Evolutionary conservation across 2,329 filamentous ascomycete species (phyloP).

Genomic region (Ophiosphaerella herpotricha): DNA sequence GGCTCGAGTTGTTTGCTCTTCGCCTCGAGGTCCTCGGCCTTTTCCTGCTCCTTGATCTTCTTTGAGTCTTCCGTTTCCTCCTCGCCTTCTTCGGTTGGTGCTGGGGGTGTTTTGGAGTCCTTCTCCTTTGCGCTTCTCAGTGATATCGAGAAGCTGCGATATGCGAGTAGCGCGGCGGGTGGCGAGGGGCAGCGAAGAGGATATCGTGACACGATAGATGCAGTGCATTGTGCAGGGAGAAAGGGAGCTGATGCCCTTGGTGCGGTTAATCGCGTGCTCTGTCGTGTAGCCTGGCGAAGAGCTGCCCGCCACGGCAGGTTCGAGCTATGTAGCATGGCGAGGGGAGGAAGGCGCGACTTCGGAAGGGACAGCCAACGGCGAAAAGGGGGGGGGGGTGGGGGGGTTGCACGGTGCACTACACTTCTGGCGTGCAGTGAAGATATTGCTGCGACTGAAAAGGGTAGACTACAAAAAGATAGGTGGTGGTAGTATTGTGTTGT

Average conservation of each 20-base stretch:
- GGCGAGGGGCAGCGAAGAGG: slow-evolving; percentile 32
- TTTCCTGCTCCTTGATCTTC: slow-evolving; percentile 49
- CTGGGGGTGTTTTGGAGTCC: slow-evolving; percentile 53
- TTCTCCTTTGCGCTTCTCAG: slow-evolving; percentile 61
- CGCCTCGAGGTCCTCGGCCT: slow-evolving; percentile 44
- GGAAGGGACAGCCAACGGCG: slow-evolving; percentile 2
- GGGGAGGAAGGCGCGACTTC: slow-evolving; percentile 13
- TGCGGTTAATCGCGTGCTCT: slow-evolving; percentile 40
- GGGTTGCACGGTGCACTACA: slow-evolving; percentile 9
- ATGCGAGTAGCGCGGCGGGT: slow-evolving; percentile 38
- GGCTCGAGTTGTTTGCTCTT: slow-evolving; percentile 58
- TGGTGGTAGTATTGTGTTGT: slow-evolving; percentile 10
- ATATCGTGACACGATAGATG: slow-evolving; percentile 28
- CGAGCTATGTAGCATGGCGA: slow-evolving; percentile 65
- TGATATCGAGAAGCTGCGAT: slow-evolving; percentile 48
- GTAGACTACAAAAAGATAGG: slow-evolving; percentile 10
- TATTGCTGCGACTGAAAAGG: slow-evolving; percentile 9
- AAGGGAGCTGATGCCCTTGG: slow-evolving; percentile 29
- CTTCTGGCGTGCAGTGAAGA: slow-evolving; percentile 6
- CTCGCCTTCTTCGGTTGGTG: slow-evolving; percentile 49
- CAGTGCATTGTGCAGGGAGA: slow-evolving; percentile 38
- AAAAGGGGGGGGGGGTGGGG: neutral
- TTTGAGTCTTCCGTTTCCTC: slow-evolving; percentile 49
- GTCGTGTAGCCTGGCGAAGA: slow-evolving; percentile 56
- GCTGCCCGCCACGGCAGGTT: slow-evolving; percentile 68